A percentile compares a stretch with the other conserved stretches of the same genome.
Evolutionary conservation across 2,329 filamentous ascomycete species (phyloP).

Genomic region (Colletotrichum zoysiae): DNA sequence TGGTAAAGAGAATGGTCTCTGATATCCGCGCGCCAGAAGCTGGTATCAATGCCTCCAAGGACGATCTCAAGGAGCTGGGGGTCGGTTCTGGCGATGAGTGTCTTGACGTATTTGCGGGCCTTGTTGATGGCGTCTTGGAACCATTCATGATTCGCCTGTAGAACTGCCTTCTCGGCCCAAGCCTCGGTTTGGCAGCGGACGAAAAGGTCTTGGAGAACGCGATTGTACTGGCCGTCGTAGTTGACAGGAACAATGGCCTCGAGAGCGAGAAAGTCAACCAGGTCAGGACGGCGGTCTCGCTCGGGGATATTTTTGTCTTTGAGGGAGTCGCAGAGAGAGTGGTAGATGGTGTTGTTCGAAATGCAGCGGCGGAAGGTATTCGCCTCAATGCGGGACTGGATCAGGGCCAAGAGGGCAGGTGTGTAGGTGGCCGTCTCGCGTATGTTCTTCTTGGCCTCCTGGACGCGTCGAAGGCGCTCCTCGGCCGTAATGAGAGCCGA

Average conservation of each 20-base stretch:
- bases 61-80: constrained; percentile 40
- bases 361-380: constrained; percentile 41
- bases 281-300: constrained; percentile 35
- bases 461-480: constrained; percentile 30
- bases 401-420: constrained; percentile 24
- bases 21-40: constrained; percentile 30
- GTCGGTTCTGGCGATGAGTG: constrained; percentile 20
- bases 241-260: constrained; percentile 40
- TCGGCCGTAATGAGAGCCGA: constrained; percentile 21
- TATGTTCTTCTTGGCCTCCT: constrained; percentile 22
- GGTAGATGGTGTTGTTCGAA: constrained; percentile 40
- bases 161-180: constrained; percentile 35
- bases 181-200: constrained; percentile 27
- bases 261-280: constrained; percentile 40
- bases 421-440: constrained; percentile 29
- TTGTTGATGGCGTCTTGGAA: constrained; percentile 24
- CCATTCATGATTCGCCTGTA: constrained; percentile 39
- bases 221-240: constrained; percentile 40
- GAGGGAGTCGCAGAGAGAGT: constrained; percentile 36
- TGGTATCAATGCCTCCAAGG: constrained; percentile 37
- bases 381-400: constrained; percentile 29
- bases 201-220: constrained; percentile 32
- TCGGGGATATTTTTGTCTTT: constrained; percentile 38
- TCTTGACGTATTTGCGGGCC: constrained; percentile 24
- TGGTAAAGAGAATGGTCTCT: constrained; percentile 24